phyloP scores from a whole-genome alignment of 2,329 filamentous ascomycete species.

The Diaporthe sp. region DNA sequence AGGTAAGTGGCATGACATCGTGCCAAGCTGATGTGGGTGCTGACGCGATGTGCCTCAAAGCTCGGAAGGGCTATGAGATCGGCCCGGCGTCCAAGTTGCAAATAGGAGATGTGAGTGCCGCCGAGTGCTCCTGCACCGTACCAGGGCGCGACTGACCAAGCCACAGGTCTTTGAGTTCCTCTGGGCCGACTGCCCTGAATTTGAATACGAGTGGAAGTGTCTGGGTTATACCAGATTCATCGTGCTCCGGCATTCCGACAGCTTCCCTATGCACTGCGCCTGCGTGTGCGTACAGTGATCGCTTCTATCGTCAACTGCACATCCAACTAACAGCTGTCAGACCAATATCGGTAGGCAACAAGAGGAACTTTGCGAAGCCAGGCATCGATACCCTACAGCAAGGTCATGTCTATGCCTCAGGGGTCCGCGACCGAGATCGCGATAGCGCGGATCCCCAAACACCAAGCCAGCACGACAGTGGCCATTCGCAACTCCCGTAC shows the following conservation, averaged over 20 bases:
- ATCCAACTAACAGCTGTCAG: constrained; percentile 41
- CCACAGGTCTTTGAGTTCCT: constrained; percentile 54
- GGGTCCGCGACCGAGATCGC: constrained; percentile 48
- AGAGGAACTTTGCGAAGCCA: constrained; percentile 52
- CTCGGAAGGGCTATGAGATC: constrained; percentile 53
- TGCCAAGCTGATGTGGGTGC: constrained; percentile 14
- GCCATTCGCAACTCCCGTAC: constrained; percentile 49
- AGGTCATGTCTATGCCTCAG: constrained; percentile 52
- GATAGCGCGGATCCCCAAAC: constrained; percentile 37
- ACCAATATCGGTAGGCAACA: constrained; percentile 52
- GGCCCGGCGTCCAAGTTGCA: constrained; percentile 51
- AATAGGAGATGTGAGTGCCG: constrained; percentile 52
- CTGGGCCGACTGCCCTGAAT: constrained; percentile 53
- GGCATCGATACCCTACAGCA: constrained; percentile 54
- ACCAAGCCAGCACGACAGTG: constrained; percentile 46
- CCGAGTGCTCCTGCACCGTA: constrained; percentile 32
- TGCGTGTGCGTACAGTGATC: constrained; percentile 51
- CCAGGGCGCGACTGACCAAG: neutral
- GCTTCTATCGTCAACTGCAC: constrained; percentile 8
- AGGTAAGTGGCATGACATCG: constrained; percentile 45
- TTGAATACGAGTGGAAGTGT: constrained; percentile 56
- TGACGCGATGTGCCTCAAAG: constrained; percentile 43
- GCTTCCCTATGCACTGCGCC: constrained; percentile 52
- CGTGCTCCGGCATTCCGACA: constrained; percentile 53
- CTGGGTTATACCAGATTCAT: constrained; percentile 54